Conservation (phyloP, 306 rosid species). For the Vigna hirtella region DNA sequence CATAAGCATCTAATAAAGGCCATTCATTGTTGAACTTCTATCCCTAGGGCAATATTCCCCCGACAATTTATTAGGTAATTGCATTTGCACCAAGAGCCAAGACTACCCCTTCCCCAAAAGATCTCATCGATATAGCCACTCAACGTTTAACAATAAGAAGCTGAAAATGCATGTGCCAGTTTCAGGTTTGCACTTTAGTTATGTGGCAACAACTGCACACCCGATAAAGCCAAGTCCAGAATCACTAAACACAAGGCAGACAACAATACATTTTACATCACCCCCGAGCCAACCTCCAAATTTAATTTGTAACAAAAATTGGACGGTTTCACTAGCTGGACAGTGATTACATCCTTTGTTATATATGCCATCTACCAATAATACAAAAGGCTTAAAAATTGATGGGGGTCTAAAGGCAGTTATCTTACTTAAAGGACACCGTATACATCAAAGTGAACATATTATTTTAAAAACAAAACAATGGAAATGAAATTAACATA, state of each 20-base stretch:
- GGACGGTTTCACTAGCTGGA: background rate
- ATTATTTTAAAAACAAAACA: background rate
- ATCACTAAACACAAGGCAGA: background rate
- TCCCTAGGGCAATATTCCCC: background rate
- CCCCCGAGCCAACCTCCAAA: background rate
- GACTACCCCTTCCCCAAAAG: background rate
- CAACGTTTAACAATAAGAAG: background rate
- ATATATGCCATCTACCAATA: background rate
- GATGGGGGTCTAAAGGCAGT: background rate
- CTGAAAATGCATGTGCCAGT: conserved; percentile 1
- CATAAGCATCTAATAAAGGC: background rate
- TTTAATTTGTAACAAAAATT: background rate
- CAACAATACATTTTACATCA: background rate
- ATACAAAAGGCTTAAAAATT: background rate
- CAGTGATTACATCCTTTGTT: background rate
- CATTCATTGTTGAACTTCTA: background rate
- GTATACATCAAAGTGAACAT: conserved; percentile 10
- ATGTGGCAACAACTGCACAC: background rate
- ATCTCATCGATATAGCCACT: background rate
- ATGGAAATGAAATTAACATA: conserved; percentile 34
- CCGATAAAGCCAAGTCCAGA: background rate
- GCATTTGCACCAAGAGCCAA: background rate
- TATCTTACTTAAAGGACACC: background rate
- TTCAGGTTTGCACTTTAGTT: background rate
- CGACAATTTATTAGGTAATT: background rate